Evolutionary conservation across 2,329 filamentous ascomycete species (phyloP), one percentile per base, ranked within the genome.

Genomic region (Alternaria gansuensis): DNA sequence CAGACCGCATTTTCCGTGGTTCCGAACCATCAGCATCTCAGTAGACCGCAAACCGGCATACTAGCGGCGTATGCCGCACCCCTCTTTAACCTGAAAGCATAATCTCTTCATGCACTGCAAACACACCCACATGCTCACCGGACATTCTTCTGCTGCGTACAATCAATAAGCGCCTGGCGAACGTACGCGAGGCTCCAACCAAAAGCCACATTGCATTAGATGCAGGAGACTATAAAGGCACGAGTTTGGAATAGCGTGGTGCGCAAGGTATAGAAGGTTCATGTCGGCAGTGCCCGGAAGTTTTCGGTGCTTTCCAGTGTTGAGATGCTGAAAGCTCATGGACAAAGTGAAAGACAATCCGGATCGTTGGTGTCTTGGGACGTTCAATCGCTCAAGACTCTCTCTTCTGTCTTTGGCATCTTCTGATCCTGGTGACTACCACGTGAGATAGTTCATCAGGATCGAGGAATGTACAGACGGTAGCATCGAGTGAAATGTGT

Each of bases 231-330:
- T 5, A 40, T 31, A 8, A 14, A 24, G 21, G 21, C 37, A 40
- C 21, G 10, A 40, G 4, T 24, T 14, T 40, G 13, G 10, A 24
- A 24, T 24, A 48, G 31, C 33, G 13, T 36, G 31, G 31, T 11
- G 2, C 13, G 24, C 26, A 34, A 23, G 44, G 31, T n/a, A 13
- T 48, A 13, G 31, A 48, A 21, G 1, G 21, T 48, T 36, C 21
- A 48, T 4, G 44, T 24, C 1, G 44, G 29, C 31, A 2, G 29
- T 31, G 7, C 31, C 34, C 44, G 44, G 29, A 46, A 17, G 21
- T 8, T 46, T 24, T 46, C 44, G 44, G 44, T 46, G 44, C 44
- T 46, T 46, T 46, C 17, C 44, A 46, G 28, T 34, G 44, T 46
- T 33, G 29, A 5, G 31, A 33, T 34, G 44, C 44, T 29, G 44